phyloP scores from a whole-genome alignment of 345 rosid genomes.

The Sisymbrium altissimum region DNA sequence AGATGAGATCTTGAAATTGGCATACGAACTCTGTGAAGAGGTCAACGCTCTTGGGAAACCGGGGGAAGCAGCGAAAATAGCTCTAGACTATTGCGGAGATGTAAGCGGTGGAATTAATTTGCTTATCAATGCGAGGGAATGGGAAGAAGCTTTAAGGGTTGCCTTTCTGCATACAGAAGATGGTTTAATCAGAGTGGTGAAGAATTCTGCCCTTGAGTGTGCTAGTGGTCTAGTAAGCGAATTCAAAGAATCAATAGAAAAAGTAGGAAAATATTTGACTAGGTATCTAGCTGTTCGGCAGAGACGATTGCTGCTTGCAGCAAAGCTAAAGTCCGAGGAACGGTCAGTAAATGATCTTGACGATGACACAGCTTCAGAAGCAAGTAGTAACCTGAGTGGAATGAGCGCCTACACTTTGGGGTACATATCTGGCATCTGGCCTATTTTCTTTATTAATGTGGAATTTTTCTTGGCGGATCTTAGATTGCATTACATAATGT shows the following conservation, averaged over 20 bases:
- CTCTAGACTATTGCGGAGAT: slow-evolving; percentile 79
- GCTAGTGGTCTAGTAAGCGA: slow-evolving; percentile 57
- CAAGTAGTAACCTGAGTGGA: slow-evolving; percentile 88
- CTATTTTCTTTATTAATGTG: not conserved
- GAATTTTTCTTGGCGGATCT: not conserved
- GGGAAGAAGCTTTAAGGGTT: slow-evolving; percentile 95
- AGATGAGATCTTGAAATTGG: slow-evolving; percentile 67
- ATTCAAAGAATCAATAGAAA: slow-evolving; percentile 78
- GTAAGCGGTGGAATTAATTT: slow-evolving; percentile 59
- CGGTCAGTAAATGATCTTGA: slow-evolving; percentile 63
- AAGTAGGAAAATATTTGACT: slow-evolving; percentile 86
- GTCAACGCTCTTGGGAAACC: slow-evolving; percentile 94
- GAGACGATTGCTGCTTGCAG: slow-evolving; percentile 85
- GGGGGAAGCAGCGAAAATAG: slow-evolving; percentile 91
- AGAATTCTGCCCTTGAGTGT: slow-evolving; percentile 71
- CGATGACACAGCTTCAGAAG: slow-evolving; percentile 88
- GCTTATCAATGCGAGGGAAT: slow-evolving; percentile 77
- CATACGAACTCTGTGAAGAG: slow-evolving; percentile 86
- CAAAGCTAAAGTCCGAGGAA: slow-evolving; percentile 79
- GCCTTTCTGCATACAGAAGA: slow-evolving; percentile 66
- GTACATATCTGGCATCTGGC: slow-evolving; percentile 35
- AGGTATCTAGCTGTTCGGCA: slow-evolving; percentile 97
- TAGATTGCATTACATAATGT: slow-evolving; percentile 4
- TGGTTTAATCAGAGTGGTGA: slow-evolving; percentile 58
- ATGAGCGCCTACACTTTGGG: slow-evolving; percentile 95